phyloP scores from a whole-genome alignment of 495 filamentous ascomycete genomes.

The Glutinoglossum americanum region DNA sequence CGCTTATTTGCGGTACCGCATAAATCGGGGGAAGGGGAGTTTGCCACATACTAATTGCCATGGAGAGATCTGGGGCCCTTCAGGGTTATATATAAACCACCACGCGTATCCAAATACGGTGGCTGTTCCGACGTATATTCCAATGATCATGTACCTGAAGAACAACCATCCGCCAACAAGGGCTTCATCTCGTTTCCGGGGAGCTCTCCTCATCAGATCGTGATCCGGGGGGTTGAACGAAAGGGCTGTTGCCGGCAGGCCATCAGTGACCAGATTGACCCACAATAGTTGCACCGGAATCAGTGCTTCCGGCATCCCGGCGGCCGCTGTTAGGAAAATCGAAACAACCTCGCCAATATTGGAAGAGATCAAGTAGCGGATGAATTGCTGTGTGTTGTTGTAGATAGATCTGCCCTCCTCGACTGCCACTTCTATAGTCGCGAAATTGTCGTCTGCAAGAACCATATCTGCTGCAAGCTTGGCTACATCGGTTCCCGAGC shows the following conservation, averaged over 20 bases:
- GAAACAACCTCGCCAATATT: conserved; percentile 99
- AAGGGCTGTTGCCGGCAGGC: conserved; percentile 84
- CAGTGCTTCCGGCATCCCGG: conserved; percentile 94
- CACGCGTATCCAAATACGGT: conserved; percentile 96
- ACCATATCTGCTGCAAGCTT: conserved; percentile 98
- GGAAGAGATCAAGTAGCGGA: conserved; percentile 94
- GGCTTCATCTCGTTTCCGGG: conserved; percentile 74
- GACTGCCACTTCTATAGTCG: conserved; percentile 86
- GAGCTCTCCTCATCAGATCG: conserved; percentile 86
- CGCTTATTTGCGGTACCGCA: neutral
- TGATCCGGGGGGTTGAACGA: conserved; percentile 96
- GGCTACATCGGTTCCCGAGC: conserved; percentile 90
- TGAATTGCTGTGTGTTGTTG: conserved; percentile 99
- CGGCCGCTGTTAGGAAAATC: conserved; percentile 91
- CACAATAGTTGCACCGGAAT: conserved; percentile 95
- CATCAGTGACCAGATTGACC: conserved; percentile 98
- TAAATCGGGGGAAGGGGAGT: neutral
- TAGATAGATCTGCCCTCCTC: conserved; percentile 97
- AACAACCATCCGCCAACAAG: conserved; percentile 91
- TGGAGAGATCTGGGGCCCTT: conserved; percentile 83
- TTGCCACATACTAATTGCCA: conserved; percentile 46
- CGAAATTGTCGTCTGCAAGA: conserved; percentile 95
- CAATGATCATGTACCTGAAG: conserved; percentile 94
- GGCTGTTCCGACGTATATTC: conserved; percentile 80
- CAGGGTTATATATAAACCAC: conserved; percentile 96